A percentile compares a stretch with the other conserved stretches of the same genome.
Evolutionary conservation across 805 yeast genomes (phyloP).

Genomic region (Candida sakaeoensis): DNA sequence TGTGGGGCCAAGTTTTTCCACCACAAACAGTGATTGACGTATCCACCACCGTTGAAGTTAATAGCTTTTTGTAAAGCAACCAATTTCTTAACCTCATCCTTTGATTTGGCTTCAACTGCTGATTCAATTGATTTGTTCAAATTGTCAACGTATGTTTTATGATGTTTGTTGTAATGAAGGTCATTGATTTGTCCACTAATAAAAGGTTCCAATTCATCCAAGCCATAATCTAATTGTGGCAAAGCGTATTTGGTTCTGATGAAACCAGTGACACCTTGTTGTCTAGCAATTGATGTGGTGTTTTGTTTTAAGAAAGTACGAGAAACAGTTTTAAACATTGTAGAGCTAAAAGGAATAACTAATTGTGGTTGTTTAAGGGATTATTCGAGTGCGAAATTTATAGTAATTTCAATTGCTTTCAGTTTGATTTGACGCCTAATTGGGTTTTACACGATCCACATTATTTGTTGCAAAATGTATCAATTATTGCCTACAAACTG

Average conservation of each 20-base stretch:
- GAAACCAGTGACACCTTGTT: slow-evolving; percentile 1
- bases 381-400: not conserved
- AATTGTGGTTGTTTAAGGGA: not conserved
- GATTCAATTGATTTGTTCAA: slow-evolving; percentile 44
- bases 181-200: slow-evolving; percentile 46
- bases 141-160: slow-evolving; percentile 47
- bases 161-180: slow-evolving; percentile 48
- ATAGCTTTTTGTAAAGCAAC: slow-evolving; percentile 43
- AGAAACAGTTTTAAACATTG: slow-evolving; percentile 5
- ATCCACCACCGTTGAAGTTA: slow-evolving; percentile 51
- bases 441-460: slow-evolving; percentile 3
- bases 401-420: slow-evolving; percentile 2
- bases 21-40: slow-evolving; percentile 47
- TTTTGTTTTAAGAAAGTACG: slow-evolving; percentile 10
- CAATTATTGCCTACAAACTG: too few species aligned
- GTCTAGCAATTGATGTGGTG: not conserved
- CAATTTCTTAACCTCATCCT: slow-evolving; percentile 38
- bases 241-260: slow-evolving; percentile 29
- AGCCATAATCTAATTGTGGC: slow-evolving; percentile 46
- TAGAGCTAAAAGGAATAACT: not conserved
- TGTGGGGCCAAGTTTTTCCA: slow-evolving; percentile 48
- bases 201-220: slow-evolving; percentile 46
- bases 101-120: slow-evolving; percentile 29
- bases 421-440: not conserved
- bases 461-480: not conserved